Percentiles rank a stretch among this genome's conserved stretches.
These are phyloP conservation scores for Colletotrichum paranaense DNA, from an alignment of 2,329 filamentous ascomycete genomes.

Conservation along the genomic window DNA sequence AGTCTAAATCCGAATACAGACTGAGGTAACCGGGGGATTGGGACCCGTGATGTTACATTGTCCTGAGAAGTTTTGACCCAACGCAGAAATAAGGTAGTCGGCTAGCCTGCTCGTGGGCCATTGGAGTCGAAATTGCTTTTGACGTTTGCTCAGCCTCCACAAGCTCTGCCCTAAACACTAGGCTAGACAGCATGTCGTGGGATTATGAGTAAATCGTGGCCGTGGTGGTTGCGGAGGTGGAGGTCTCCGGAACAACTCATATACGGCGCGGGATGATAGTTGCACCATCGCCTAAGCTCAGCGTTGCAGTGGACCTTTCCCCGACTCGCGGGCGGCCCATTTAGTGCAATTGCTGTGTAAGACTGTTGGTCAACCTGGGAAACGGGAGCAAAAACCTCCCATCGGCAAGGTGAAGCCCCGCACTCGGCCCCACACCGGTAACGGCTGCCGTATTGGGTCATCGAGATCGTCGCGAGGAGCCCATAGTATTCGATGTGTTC, in stretches of 20 bases:
- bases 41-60: not conserved
- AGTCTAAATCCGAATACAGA: not conserved
- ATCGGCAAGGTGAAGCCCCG: not conserved
- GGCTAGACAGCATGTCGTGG: not conserved
- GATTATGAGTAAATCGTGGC: not conserved
- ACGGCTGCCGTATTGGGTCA: conserved; percentile 18
- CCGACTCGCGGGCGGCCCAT: conserved; percentile 12
- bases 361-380: not conserved
- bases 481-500: not conserved
- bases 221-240: conserved; percentile 7
- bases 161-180: not conserved
- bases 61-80: not conserved
- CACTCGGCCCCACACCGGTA: conserved; percentile 8
- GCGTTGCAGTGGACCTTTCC: conserved; percentile 7
- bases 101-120: not conserved
- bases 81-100: not conserved
- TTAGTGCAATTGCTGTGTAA: not conserved
- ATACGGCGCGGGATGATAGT: conserved; percentile 23
- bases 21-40: not conserved
- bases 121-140: conserved; percentile 17
- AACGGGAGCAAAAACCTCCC: conserved; percentile 11
- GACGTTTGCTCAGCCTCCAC: conserved; percentile 22
- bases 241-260: conserved; percentile 21
- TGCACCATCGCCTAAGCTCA: conserved; percentile 20
- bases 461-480: not conserved